Evolutionary conservation across 2,329 filamentous ascomycete genomes (phyloP), one percentile per base, ranked within the genome.

Genomic region (Penicillium brevicompactum): DNA sequence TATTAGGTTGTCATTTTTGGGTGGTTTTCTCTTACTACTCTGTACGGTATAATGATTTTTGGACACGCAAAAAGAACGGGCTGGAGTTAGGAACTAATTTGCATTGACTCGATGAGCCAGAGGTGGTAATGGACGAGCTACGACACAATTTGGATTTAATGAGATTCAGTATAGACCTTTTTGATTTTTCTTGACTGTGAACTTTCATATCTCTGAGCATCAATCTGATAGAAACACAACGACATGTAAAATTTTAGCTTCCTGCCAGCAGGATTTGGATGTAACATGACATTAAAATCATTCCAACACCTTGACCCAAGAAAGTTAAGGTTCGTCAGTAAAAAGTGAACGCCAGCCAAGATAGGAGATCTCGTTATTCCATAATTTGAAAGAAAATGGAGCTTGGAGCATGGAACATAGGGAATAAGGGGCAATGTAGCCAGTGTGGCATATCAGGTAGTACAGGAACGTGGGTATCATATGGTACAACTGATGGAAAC

Each of bases 1-100:
- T 87, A 86, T 70, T 86, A 67, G 76, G 46, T 21, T 16, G 27
- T 21, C 34, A 7, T 37, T 34, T 37, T 37, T n/a, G 13, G 34
- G 4, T 37, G 34, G 34, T n/a, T 5, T n/a, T 7, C 11, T 37
- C n/a, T 4, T 16, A 13, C n/a, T 37, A 11, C 13, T 34, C 10
- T 34, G 34, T n/a, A n/a, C 16, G n/a, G 34, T 37, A 37, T 37
- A 37, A 37, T 37, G 11, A 11, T 7, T 16, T 37, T 37, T 13
- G 34, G 34, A n/a, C 13, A n/a, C 34, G 34, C 6, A 3, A 37
- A 37, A 37, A 37, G 13, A 21, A 40, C n/a, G n/a, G 7, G 38
- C 5, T 41, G n/a, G 38, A 21, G 18, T 41, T 41, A 14, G 44
- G 18, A 18, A 37, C 34, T 41, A 41, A 41, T 41, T 41, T 41